Base-by-base conservation (phyloP, 148 eudicot species). In the Nyssa sinensis region DNA sequence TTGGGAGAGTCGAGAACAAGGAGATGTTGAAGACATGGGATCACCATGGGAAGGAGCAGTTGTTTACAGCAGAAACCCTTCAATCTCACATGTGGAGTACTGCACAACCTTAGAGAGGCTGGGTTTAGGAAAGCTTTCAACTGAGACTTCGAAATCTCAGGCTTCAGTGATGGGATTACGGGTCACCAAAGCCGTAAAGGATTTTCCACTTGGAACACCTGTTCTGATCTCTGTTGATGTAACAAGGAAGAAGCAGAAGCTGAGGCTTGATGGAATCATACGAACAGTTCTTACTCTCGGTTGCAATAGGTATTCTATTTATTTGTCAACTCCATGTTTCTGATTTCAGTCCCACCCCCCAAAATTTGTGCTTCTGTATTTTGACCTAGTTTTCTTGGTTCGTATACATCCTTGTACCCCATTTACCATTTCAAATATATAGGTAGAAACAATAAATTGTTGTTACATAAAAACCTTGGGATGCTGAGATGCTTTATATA, bases 31-130 rank as follows among this genome's bases (percentile, higher is more conserved):
- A n/a, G 78, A 88, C 34, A 82, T 79, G 66, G 89, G 79, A 19
- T 78, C 86, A 12, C 96, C 96, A 24, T 95, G 99, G 99, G 97
- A 93, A 84, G 94, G 94, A 37, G 94, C 96, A 17, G 73, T 95
- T 77, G 77, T 92, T 47, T 93, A 95, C 75, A 81, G 83, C 72
- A 85, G 99, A 63, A 89, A 86, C 75, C 61, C 98, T n/a, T 81
- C 89, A 44, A 66, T 86, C 58, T 70, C 86, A 57, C 94, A 93
- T 81, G 21, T 88, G 21, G 96, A 92, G 73, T 90, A 88, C 70
- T 89, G 96, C 72, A 95, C 99, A 27, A 93, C 99, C 32, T 83
- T 95, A 51, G 99, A 95, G 81, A 85, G 97, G 70, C 79, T 95
- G 37, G 97, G 97, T 63, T 81, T 95, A 64, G 84, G 72, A 62